phyloP scores from a whole-genome alignment of 1,284 basidiomycete species.

The Cystobasidium slooffiae region DNA sequence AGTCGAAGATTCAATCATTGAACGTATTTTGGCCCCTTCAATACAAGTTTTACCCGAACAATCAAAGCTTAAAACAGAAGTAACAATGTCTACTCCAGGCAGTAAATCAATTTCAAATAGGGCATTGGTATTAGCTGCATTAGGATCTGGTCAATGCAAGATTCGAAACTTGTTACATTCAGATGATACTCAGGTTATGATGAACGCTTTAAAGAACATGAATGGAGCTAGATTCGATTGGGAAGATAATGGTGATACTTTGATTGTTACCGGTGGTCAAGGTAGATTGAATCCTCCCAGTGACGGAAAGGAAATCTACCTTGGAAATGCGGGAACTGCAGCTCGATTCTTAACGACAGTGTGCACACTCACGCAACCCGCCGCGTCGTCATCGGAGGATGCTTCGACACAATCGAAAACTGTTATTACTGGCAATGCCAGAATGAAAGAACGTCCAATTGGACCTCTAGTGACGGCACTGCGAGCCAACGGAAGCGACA shows the following conservation, averaged over 20 bases:
- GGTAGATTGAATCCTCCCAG: slow-evolving; percentile 77
- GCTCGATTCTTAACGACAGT: slow-evolving; percentile 97
- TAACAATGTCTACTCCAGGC: slow-evolving; percentile 89
- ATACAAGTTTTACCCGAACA: slow-evolving; percentile 68
- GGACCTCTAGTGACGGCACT: slow-evolving; percentile 95
- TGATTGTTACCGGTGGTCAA: slow-evolving; percentile 85
- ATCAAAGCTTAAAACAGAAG: slow-evolving; percentile 62
- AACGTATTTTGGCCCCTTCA: slow-evolving; percentile 76
- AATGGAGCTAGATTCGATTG: slow-evolving; percentile 88
- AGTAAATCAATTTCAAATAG: slow-evolving; percentile 98
- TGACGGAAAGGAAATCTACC: slow-evolving; percentile 84
- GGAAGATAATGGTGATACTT: slow-evolving; percentile 91
- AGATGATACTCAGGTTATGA: slow-evolving; percentile 99
- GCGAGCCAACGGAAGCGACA: slow-evolving; percentile 74
- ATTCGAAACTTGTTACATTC: slow-evolving; percentile 92
- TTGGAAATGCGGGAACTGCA: slow-evolving; percentile 97
- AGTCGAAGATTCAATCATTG: slow-evolving; percentile 78
- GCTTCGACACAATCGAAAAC: slow-evolving; percentile 60
- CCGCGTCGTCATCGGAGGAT: slow-evolving; percentile 54
- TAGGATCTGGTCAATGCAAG: slow-evolving; percentile 84
- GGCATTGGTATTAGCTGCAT: slow-evolving; percentile 88
- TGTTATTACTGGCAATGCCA: slow-evolving; percentile 91
- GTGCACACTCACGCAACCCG: slow-evolving; percentile 74
- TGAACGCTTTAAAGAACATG: slow-evolving; percentile 85
- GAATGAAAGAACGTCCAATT: slow-evolving; percentile 96